A percentile compares a stretch with the other conserved stretches of the same genome.
Evolutionary conservation across 176 grass and related monocot genomes (phyloP).

Genomic region (Oryza longistaminata): DNA sequence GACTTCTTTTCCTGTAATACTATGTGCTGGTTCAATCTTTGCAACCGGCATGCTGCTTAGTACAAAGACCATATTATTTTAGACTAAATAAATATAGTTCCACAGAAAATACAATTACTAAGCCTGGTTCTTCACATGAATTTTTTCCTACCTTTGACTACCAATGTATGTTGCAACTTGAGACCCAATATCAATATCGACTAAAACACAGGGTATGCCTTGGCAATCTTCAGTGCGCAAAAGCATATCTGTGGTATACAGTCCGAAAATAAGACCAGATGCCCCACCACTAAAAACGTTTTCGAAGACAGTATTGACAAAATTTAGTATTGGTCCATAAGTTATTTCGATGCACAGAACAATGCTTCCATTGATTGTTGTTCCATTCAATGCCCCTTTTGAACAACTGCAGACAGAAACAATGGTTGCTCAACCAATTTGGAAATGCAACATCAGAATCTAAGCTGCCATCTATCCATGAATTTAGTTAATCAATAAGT

Average conservation of each 20-base stretch:
- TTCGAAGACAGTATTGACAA: neutral
- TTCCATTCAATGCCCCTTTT: conserved; percentile 31
- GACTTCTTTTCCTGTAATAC: conserved; percentile 27
- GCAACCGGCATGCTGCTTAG: conserved; percentile 20
- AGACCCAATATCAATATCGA: conserved; percentile 25
- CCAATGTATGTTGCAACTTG: conserved; percentile 31
- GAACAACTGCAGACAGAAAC: conserved; percentile 32
- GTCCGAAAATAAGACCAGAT: conserved; percentile 30
- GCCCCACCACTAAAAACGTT: conserved; percentile 22
- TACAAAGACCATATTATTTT: neutral
- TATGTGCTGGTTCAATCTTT: conserved; percentile 33
- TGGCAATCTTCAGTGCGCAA: neutral
- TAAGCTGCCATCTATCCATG: neutral
- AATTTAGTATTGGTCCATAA: conserved; percentile 5
- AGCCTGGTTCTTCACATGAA: neutral
- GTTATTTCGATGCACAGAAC: conserved; percentile 28
- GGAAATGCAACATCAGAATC: neutral
- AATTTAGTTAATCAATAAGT: conserved; percentile 11
- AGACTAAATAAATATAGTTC: neutral
- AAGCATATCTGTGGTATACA: conserved; percentile 36
- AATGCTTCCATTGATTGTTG: conserved; percentile 21
- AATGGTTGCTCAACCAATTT: conserved; percentile 14
- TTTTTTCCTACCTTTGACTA: conserved; percentile 16
- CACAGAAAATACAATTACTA: neutral
- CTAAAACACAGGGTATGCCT: conserved; percentile 20